Base-by-base conservation (phyloP, 176 grass and related monocot genomes). In the Urochloa ruziziensis region DNA sequence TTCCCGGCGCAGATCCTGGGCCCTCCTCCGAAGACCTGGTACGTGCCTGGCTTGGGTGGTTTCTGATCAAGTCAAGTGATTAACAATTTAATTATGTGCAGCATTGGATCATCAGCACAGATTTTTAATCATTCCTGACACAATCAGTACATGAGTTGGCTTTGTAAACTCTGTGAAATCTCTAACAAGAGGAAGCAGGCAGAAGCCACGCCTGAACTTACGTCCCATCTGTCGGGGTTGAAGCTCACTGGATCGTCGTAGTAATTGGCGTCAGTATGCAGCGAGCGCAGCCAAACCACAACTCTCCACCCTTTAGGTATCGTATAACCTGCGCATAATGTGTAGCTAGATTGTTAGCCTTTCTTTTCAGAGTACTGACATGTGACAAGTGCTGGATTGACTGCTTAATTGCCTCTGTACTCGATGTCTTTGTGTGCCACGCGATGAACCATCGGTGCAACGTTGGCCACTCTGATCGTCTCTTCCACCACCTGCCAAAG, bases 301-400 rank as follows among this genome's bases (percentile, higher is more conserved):
- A 90, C 82, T 6, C 43, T 63, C 88, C 88, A 89, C 21, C 77
- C 88, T 7, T 70, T 3, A 8, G 88, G 88, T 44, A 89, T 85
- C 16, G 56, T 90, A 62, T 86, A 86, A 15, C 88, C 85, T 87
- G 46, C 9, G 17, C 4, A 7, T n/a, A 62, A 62, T 77, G 24
- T 42, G 46, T 9, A 3, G 16, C 5, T 77, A 30, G 24, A 4
- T 40, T 37, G 25, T 43, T 42, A 33, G 47, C 4, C 13, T 30
- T 30, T 36, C 24, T 21, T 77, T 61, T 5, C 25, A 18, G 36
- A 77, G 16, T 21, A 54, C n/a, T 39, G 10, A n/a, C n/a, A 12
- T 1, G 4, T 24, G 4, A 40, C 0, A 29, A 42, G 6, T 18
- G 11, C 52, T 59, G 23, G 42, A 24, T 0, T 60, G 35, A 12